Base-by-base conservation (phyloP, 169 alveolate genomes). In the Cryptosporidium xiaoi region DNA sequence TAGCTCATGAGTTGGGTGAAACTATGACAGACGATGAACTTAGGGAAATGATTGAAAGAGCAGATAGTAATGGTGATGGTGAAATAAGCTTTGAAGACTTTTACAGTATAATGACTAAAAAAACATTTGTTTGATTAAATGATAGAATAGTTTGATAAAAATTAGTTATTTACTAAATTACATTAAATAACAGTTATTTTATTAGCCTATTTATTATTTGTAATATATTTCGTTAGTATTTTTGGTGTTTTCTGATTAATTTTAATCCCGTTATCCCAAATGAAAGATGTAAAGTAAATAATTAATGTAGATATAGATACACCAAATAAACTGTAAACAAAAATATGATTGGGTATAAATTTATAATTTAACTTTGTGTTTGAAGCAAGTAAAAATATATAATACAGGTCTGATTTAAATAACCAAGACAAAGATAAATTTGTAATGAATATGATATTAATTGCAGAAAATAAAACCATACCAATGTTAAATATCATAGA, bases 1-100 rank as follows among this genome's bases (percentile, higher is more conserved):
- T 98, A n/a, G 98, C 99, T 12, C 95, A 96, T 89, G 99, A 98
- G 90, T 95, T 98, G 48, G 99, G 99, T 18, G 99, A 98, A 92
- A 96, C 96, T 64, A 95, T 97, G 96, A 93, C 98, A 33, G 99
- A 96, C 66, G 99, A 97, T 84, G 99, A 97, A 89, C 95, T 98
- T 71, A 92, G 98, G 83, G 99, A 98, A 90, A 97, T 98, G 99
- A 96, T 98, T 71, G 99, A 97, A 91, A 93, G 99, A 82, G 99
- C 99, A 24, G 99, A 98, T 91, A 93, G 99, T 24, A 97, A 98
- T 90, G 99, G 99, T 1, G 99, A 98, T 82, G 99, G 99, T n/a
- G 98, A 96, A 83, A 96, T 98, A 51, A 96, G 99, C 53, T 96
- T 96, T 67, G 99, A 98, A 82, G 99, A 97, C 91, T 97, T 98